phyloP scores from a whole-genome alignment of 148 eudicot genomes.

The Rhododendron molle region DNA sequence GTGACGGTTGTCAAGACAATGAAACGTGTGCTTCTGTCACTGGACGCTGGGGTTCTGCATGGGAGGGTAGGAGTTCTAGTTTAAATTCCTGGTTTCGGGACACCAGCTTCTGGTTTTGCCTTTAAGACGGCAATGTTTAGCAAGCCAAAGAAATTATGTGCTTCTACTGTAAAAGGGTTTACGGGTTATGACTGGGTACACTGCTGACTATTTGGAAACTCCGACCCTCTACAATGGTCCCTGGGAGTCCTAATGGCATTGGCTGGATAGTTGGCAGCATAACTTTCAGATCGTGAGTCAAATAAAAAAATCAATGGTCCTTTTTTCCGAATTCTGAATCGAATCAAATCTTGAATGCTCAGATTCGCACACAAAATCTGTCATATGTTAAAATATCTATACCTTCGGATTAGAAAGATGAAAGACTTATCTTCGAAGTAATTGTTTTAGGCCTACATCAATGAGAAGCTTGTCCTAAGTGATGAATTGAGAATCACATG shows the following conservation, averaged over 20 bases:
- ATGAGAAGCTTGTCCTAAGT: neutral
- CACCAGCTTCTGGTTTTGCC: neutral
- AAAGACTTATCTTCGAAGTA: neutral
- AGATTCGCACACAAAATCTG: neutral
- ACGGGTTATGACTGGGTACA: neutral
- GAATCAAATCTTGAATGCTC: neutral
- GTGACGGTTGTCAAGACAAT: neutral
- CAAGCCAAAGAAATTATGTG: neutral
- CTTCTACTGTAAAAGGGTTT: neutral
- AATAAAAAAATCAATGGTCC: neutral
- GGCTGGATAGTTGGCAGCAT: conserved; percentile 2
- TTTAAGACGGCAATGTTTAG: neutral
- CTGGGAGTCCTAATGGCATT: neutral
- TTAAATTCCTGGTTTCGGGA: neutral
- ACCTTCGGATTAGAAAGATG: neutral
- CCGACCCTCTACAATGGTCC: neutral
- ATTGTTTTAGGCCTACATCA: neutral
- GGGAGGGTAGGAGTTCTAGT: neutral
- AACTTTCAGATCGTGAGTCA: neutral
- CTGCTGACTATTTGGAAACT: neutral
- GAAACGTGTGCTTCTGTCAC: neutral
- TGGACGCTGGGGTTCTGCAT: neutral
- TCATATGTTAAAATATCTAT: neutral
- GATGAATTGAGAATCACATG: neutral
- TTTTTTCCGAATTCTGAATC: neutral